A percentile compares a stretch with the other conserved stretches of the same genome.
Conservation (phyloP, 306 rosid genomes). For the Pyrus pyrifolia region DNA sequence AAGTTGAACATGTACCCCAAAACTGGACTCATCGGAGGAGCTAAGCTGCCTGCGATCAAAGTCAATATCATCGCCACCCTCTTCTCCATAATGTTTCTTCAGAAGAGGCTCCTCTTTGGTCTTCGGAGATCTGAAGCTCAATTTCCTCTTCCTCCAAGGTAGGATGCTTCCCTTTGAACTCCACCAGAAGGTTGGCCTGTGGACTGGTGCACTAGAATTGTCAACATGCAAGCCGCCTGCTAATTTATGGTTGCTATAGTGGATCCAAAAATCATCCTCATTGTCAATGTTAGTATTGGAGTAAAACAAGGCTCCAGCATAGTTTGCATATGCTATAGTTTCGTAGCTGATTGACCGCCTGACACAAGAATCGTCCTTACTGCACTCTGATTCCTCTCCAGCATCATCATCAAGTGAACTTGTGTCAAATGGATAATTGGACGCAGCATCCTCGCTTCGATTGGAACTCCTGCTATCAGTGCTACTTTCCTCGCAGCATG, state of each 20-base stretch:
- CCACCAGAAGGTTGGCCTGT: not conserved
- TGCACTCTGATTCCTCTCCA: not conserved
- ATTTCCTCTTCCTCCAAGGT: conserved; percentile 33
- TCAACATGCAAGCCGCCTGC: conserved; percentile 2
- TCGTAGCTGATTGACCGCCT: conserved; percentile 24
- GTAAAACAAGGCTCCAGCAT: conserved; percentile 11
- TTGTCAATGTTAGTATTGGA: not conserved
- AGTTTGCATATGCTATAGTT: conserved; percentile 25
- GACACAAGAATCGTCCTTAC: conserved; percentile 4
- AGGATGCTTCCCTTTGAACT: conserved; percentile 15
- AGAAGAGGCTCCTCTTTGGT: conserved; percentile 34
- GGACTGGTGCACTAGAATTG: not conserved
- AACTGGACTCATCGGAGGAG: conserved; percentile 17
- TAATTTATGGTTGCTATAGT: conserved; percentile 13
- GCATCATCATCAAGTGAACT: conserved; percentile 15
- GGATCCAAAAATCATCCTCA: conserved; percentile 24
- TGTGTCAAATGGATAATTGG: conserved; percentile 20
- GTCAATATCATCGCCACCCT: conserved; percentile 40
- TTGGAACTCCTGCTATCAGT: conserved; percentile 11
- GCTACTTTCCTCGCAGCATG: conserved; percentile 1
- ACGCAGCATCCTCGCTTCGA: conserved; percentile 9
- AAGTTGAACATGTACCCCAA: conserved; percentile 11
- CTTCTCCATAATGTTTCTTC: conserved; percentile 29
- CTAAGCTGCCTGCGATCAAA: conserved; percentile 30
- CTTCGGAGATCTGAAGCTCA: conserved; percentile 26